Percentiles rank a stretch among this genome's conserved stretches.
Conservation (phyloP, 768 basidiomycete genomes). For the Suillus subaureus region DNA sequence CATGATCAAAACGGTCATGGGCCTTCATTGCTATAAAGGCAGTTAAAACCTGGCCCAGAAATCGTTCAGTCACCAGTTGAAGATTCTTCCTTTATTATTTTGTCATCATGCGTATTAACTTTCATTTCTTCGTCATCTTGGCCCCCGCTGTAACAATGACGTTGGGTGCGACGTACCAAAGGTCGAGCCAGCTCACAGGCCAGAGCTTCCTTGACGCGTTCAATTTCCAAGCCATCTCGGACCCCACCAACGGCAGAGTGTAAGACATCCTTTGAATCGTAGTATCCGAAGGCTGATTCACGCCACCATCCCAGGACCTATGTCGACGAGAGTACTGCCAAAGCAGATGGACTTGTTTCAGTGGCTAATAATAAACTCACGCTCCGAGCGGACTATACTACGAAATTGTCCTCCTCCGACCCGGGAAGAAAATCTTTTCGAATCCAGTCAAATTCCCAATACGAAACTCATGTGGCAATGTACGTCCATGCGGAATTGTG, state of each 20-base stretch:
- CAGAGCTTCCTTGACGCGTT: slow-evolving; percentile 46
- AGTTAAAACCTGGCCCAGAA: not conserved
- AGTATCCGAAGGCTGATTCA: not conserved
- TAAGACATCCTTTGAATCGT: slow-evolving; percentile 16
- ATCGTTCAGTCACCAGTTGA: not conserved
- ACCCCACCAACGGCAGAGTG: slow-evolving; percentile 40
- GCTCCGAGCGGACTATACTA: slow-evolving; percentile 35
- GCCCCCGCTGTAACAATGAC: slow-evolving; percentile 11
- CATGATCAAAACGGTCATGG: not conserved
- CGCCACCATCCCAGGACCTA: slow-evolving; percentile 37
- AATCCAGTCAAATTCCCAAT: slow-evolving; percentile 32
- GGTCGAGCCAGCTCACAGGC: slow-evolving; percentile 48
- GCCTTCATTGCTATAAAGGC: slow-evolving; percentile 1
- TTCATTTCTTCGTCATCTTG: not conserved
- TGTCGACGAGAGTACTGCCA: slow-evolving; percentile 49
- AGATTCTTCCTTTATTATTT: not conserved
- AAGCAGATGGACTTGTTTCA: slow-evolving; percentile 57
- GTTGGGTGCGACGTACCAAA: slow-evolving; percentile 48
- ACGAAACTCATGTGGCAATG: slow-evolving; percentile 37
- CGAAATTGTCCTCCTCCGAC: slow-evolving; percentile 29
- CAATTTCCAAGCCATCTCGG: slow-evolving; percentile 23
- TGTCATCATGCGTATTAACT: not conserved
- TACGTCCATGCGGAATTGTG: slow-evolving; percentile 13
- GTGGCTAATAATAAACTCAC: slow-evolving; percentile 44
- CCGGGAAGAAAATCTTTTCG: slow-evolving; percentile 42